Conservation (phyloP, 1,284 basidiomycete genomes). For the Tilletia caries region DNA sequence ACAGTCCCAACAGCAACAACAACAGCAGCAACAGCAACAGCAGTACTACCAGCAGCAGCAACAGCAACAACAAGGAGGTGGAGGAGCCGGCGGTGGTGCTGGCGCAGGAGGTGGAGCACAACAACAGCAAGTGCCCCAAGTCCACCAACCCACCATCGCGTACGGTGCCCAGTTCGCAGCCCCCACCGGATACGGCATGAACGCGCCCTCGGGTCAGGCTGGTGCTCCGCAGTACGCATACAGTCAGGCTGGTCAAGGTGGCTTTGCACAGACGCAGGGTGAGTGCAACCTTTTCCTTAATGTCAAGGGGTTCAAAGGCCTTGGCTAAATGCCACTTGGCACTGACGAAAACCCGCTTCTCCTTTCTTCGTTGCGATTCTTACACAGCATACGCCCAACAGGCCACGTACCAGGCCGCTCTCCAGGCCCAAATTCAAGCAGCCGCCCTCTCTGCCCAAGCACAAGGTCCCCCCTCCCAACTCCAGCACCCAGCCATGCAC, state of each 20-base stretch:
- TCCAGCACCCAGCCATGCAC: conserved; percentile 46
- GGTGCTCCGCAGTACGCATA: conserved; percentile 29
- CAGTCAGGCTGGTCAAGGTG: conserved; percentile 41
- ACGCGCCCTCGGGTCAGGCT: not conserved
- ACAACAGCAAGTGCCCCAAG: conserved; percentile 24
- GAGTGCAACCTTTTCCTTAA: conserved; percentile 17
- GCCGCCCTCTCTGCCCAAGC: conserved; percentile 45
- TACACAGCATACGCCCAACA: conserved; percentile 39
- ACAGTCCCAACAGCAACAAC: not conserved
- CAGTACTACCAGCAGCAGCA: not conserved
- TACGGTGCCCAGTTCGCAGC: conserved; percentile 45
- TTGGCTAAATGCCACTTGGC: too few species aligned
- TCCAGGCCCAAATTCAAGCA: conserved; percentile 47
- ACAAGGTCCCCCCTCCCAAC: conserved; percentile 42
- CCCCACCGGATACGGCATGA: conserved; percentile 37
- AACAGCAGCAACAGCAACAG: conserved; percentile 10
- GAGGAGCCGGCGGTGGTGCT: not conserved
- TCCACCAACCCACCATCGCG: conserved; percentile 43
- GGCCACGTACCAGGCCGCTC: conserved; percentile 28
- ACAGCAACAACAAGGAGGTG: not conserved
- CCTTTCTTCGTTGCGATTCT: not conserved
- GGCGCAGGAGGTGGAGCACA: too few species aligned
- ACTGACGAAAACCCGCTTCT: not conserved
- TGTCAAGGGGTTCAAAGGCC: too few species aligned
- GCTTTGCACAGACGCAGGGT: conserved; percentile 48